phyloP scores from a whole-genome alignment of 331 rosid species.

The Malus hybrid region DNA sequence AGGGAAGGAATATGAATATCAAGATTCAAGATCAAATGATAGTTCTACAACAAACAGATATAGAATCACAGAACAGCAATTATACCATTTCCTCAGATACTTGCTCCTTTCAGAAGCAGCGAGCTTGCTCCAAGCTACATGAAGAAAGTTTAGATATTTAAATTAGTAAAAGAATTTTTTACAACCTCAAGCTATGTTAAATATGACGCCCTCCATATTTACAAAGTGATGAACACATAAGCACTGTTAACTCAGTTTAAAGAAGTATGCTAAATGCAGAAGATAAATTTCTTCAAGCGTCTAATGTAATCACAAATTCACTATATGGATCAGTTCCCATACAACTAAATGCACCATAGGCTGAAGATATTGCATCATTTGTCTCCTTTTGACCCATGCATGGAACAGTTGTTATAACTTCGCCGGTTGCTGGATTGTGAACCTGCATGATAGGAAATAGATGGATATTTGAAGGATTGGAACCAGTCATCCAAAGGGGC shows the following conservation, averaged over 20 bases:
- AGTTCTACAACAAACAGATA: background rate
- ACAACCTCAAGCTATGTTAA: background rate
- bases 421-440: constrained; percentile 85
- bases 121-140: constrained; percentile 81
- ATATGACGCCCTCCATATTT: background rate
- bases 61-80: constrained; percentile 13
- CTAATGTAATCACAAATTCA: constrained; percentile 3
- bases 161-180: constrained; percentile 1
- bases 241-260: background rate
- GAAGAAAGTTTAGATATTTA: constrained; percentile 17
- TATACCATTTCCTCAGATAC: constrained; percentile 78
- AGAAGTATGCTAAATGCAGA: background rate
- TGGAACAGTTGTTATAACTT: constrained; percentile 70
- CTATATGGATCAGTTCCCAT: constrained; percentile 11
- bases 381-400: constrained; percentile 91
- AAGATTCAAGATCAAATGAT: background rate
- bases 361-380: constrained; percentile 86
- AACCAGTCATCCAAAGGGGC: background rate
- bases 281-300: background rate
- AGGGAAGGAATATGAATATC: constrained; percentile 1
- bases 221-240: background rate
- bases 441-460: constrained; percentile 48
- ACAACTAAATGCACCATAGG: constrained; percentile 61
- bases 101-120: constrained; percentile 88
- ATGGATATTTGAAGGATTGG: background rate